A percentile compares a stretch with the other conserved stretches of the same genome.
Evolutionary conservation across 2,329 filamentous ascomycete genomes (phyloP).

Genomic region (Lasiodiplodia sp.): DNA sequence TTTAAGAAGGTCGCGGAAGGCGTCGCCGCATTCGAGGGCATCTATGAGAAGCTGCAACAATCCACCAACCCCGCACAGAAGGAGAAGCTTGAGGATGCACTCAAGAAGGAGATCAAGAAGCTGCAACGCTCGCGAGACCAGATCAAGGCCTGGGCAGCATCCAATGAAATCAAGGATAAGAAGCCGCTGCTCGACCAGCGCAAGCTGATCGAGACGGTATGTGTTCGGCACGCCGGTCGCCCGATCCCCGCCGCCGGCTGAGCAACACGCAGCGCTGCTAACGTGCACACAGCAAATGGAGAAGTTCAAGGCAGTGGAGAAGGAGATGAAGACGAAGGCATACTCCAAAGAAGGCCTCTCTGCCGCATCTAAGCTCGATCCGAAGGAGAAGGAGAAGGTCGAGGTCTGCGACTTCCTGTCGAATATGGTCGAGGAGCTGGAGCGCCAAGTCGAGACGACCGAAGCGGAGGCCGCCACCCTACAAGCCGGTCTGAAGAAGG

Average conservation of each 20-base stretch:
- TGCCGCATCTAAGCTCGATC: slow-evolving; percentile 89
- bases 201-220: slow-evolving; percentile 95
- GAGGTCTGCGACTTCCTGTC: slow-evolving; percentile 88
- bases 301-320: slow-evolving; percentile 99
- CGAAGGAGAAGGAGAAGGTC: slow-evolving; percentile 94
- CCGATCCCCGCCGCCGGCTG: background rate
- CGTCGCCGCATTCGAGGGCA: slow-evolving; percentile 87
- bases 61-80: slow-evolving; percentile 94
- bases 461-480: slow-evolving; percentile 90
- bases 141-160: slow-evolving; percentile 99
- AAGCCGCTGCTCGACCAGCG: slow-evolving; percentile 90
- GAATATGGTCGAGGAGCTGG: slow-evolving; percentile 87
- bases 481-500: slow-evolving; percentile 91
- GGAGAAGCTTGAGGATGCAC: slow-evolving; percentile 96
- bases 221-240: slow-evolving; percentile 38
- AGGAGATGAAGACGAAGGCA: slow-evolving; percentile 99
- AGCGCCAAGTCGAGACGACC: slow-evolving; percentile 88
- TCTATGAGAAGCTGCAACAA: slow-evolving; percentile 97
- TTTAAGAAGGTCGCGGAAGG: slow-evolving; percentile 98
- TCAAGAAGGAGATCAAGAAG: slow-evolving; percentile 99
- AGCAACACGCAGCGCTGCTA: slow-evolving; percentile 36
- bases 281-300: slow-evolving; percentile 84
- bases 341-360: slow-evolving; percentile 98
- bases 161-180: slow-evolving; percentile 99
- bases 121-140: slow-evolving; percentile 95